Conservation (phyloP, 345 rosid genomes). For the Boechera retrofracta region DNA sequence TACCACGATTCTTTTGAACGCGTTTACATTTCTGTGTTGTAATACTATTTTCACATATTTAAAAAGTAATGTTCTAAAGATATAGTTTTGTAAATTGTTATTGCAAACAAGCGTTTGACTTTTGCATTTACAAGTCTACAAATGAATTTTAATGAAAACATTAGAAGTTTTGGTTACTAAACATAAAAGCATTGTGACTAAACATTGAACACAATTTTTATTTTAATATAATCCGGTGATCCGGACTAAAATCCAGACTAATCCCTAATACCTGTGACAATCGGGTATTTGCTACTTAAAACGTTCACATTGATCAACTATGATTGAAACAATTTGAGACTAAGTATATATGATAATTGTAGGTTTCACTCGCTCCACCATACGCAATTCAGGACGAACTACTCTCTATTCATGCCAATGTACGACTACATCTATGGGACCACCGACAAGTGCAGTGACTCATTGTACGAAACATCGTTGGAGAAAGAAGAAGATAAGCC, state of each 20-base stretch:
- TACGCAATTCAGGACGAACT: conserved; percentile 59
- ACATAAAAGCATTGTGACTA: neutral
- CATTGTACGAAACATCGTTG: conserved; percentile 45
- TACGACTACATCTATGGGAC: conserved; percentile 58
- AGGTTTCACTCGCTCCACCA: conserved; percentile 65
- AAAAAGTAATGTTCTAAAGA: neutral
- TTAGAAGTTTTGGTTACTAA: neutral
- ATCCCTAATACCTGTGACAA: too few species aligned
- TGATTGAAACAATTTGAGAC: neutral
- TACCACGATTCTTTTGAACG: neutral
- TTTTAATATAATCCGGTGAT: too few species aligned
- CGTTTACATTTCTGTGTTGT: neutral
- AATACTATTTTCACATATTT: neutral
- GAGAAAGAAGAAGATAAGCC: conserved; percentile 52
- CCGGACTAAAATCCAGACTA: too few species aligned
- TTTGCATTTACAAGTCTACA: neutral
- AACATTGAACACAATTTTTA: neutral
- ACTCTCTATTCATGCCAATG: conserved; percentile 60
- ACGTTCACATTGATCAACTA: neutral
- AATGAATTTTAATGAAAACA: neutral
- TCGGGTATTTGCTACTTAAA: too few species aligned
- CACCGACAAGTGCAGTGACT: conserved; percentile 45
- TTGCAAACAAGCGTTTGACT: neutral
- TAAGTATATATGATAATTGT: neutral
- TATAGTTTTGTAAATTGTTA: neutral